Evolutionary conservation across 306 rosid species (phyloP).

Genomic region (Vachellia pachyceras): DNA sequence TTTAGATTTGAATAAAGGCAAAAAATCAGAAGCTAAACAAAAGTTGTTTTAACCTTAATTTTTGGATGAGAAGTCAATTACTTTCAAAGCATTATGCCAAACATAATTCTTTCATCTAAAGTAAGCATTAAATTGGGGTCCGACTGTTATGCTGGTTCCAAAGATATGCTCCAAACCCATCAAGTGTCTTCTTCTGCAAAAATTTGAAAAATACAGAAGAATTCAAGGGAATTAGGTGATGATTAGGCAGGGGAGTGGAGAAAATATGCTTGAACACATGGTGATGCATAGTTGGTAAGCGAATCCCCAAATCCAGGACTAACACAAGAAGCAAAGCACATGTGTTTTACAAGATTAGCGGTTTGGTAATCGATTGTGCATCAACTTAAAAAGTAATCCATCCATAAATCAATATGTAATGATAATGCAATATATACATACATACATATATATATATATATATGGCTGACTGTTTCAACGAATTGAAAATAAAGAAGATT

Average conservation of each 20-base stretch:
- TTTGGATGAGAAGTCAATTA: too few species aligned
- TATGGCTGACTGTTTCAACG: constrained; percentile 6
- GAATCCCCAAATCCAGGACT: constrained; percentile 13
- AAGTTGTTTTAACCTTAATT: too few species aligned
- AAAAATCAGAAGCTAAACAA: too few species aligned
- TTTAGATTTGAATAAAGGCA: too few species aligned
- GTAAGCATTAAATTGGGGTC: too few species aligned
- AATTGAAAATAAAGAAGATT: background rate
- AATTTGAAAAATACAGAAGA: too few species aligned
- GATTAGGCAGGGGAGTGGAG: constrained; percentile 4
- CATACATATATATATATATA: too few species aligned
- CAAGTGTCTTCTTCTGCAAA: too few species aligned
- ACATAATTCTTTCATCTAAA: too few species aligned
- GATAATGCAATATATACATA: background rate
- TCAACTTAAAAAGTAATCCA: constrained; percentile 30
- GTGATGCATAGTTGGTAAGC: constrained; percentile 30
- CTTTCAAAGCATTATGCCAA: too few species aligned
- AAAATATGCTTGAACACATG: constrained; percentile 12
- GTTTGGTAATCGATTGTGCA: constrained; percentile 19
- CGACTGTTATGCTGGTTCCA: too few species aligned
- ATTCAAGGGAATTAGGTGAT: background rate
- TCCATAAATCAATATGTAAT: background rate
- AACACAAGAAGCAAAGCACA: constrained; percentile 9
- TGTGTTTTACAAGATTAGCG: constrained; percentile 18
- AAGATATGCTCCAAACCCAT: too few species aligned